Evolutionary conservation across 345 rosid genomes (phyloP), one percentile per base, ranked within the genome.

Genomic region (Adansonia digitata): DNA sequence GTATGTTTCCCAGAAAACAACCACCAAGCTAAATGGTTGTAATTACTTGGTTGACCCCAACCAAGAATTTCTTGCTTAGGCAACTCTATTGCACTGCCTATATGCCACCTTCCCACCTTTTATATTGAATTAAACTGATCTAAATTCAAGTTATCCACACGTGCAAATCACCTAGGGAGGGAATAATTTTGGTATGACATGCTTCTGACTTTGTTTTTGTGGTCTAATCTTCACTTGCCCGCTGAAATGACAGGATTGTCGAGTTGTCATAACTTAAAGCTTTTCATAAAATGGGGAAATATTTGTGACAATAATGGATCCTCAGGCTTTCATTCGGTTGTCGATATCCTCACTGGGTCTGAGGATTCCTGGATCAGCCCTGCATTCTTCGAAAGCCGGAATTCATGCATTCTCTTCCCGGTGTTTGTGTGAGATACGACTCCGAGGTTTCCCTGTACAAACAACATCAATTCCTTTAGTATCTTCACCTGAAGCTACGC

Each of bases 261-360:
- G 69, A 71, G 83, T 76, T 70, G 66, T 74, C 37, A 61, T 65
- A 73, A 55, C 77, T 70, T 83, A 75, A 66, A 77, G 42, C 72
- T 53, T 82, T 71, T 84, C 80, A 75, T 73, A 80, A 79, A 56
- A 87, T 84, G 93, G 82, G 79, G 84, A 86, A 73, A 57, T 24
- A 29, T 80, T 84, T 85, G 70, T 88, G 92, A 87, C 82, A 66
- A 71, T 53, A 70, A 94, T 94, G 97, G 98, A 94, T 84, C 98
- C 98, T 40, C 97, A 90, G 82, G 94, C 97, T 81, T 94, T 94
- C 81, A 90, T 87, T 79, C 90, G 98, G 82, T 80, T 94, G 76
- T 94, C 98, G 12, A 77, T 92, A 34, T 88, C 91, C 81, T 90
- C 97, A 74, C 91, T 94, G 48, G 94, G 97, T 75, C 83, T 94